Percentiles rank a stretch among this genome's conserved stretches.
These are phyloP conservation scores for Sungouiozyma intestinalis DNA, from an alignment of 805 yeast genomes.

Conservation along the genomic window DNA sequence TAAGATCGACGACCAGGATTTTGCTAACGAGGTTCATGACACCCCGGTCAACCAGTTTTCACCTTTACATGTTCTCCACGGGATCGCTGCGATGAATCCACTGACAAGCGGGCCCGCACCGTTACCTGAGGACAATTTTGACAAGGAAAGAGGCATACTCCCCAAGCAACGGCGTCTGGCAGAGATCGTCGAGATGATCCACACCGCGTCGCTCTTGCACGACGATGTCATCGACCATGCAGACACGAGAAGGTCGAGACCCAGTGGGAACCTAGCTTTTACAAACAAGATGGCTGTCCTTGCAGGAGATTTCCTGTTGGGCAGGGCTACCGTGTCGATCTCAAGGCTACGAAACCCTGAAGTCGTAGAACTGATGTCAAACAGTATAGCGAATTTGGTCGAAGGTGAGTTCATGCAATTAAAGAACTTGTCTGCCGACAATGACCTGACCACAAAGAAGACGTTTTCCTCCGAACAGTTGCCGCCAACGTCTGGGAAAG, in stretches of 20 bases:
- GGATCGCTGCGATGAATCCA: constrained; percentile 89
- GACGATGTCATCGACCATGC: constrained; percentile 93
- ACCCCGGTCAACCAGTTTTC: constrained; percentile 40
- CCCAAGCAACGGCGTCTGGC: constrained; percentile 95
- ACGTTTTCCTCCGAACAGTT: constrained; percentile 30
- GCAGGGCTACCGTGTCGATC: constrained; percentile 92
- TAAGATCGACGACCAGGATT: constrained; percentile 52
- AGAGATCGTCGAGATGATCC: constrained; percentile 97
- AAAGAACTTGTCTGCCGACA: constrained; percentile 72
- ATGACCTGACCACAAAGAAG: background rate
- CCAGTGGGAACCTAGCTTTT: constrained; percentile 86
- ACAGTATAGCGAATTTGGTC: constrained; percentile 91
- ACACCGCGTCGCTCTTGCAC: constrained; percentile 88
- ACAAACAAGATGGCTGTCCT: constrained; percentile 95
- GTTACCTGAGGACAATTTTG: constrained; percentile 40
- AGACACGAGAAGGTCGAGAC: constrained; percentile 81
- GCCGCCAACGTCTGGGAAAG: constrained; percentile 43
- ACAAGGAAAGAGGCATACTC: constrained; percentile 59
- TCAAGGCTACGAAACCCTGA: constrained; percentile 93
- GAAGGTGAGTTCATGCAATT: constrained; percentile 99
- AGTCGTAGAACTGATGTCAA: constrained; percentile 89
- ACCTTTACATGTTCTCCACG: constrained; percentile 77
- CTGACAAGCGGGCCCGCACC: constrained; percentile 69
- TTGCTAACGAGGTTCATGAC: constrained; percentile 24
- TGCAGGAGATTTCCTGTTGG: constrained; percentile 92